Conservation (phyloP, 1,139 yeast genomes). For the Yamadazyma songkhlaensis region DNA sequence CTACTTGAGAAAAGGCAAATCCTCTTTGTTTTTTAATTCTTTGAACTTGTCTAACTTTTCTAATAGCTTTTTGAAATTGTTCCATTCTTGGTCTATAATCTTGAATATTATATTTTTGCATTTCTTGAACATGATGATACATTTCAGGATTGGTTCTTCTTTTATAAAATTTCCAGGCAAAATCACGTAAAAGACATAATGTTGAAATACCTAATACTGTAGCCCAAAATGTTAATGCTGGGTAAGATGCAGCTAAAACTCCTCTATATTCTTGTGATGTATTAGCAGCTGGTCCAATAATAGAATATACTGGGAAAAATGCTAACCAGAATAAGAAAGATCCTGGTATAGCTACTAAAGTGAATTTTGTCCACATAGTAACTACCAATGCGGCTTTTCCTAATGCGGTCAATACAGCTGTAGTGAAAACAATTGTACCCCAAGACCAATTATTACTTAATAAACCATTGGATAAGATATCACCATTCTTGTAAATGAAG, state of each 20-base stretch:
- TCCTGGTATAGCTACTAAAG: conserved; percentile 91
- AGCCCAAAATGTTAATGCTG: conserved; percentile 83
- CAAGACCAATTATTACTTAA: conserved; percentile 92
- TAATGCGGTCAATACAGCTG: conserved; percentile 83
- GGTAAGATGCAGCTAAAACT: conserved; percentile 70
- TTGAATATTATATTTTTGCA: conserved; percentile 91
- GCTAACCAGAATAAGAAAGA: conserved; percentile 81
- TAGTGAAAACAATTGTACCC: conserved; percentile 89
- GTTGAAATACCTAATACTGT: conserved; percentile 71
- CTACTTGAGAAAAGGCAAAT: conserved; percentile 96
- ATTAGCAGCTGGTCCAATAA: conserved; percentile 77
- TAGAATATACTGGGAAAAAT: conserved; percentile 84
- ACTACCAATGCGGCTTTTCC: conserved; percentile 95
- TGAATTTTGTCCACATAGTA: conserved; percentile 93
- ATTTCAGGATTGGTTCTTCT: conserved; percentile 89
- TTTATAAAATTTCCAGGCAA: conserved; percentile 91
- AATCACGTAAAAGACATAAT: conserved; percentile 80
- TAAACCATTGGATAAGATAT: conserved; percentile 63
- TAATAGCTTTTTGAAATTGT: conserved; percentile 93
- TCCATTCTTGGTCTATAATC: conserved; percentile 95
- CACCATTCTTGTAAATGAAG: conserved; percentile 67
- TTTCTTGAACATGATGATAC: conserved; percentile 94
- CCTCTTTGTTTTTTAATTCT: conserved; percentile 98
- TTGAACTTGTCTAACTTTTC: conserved; percentile 97
- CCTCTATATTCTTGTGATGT: conserved; percentile 88